Evolutionary conservation across 2,329 filamentous ascomycete species (phyloP).

Genomic region (Fusarium lyarnte): DNA sequence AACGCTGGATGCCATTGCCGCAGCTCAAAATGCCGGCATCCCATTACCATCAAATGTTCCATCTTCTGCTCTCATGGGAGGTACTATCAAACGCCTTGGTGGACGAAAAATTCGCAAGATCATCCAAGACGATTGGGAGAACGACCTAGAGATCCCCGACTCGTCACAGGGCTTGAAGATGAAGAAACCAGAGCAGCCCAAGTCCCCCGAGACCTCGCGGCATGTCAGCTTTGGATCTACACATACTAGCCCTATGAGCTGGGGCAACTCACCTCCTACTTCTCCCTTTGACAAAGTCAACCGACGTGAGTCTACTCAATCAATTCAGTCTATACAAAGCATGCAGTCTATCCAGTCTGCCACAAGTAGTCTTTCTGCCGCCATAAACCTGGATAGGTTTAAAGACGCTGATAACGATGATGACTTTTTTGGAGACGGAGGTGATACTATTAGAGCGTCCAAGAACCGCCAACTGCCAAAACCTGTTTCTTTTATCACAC

Average conservation of each 20-base stretch:
- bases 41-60: constrained; percentile 89
- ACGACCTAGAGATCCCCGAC: constrained; percentile 77
- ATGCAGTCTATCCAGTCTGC: constrained; percentile 42
- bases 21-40: constrained; percentile 89
- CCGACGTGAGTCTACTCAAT: constrained; percentile 42
- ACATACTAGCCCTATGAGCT: constrained; percentile 62
- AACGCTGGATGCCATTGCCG: constrained; percentile 85
- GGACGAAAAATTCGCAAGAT: constrained; percentile 76
- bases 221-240: constrained; percentile 67
- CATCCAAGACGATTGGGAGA: constrained; percentile 82
- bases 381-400: constrained; percentile 70
- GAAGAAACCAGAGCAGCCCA: constrained; percentile 67
- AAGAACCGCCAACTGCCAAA: constrained; percentile 65
- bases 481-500: constrained; percentile 63
- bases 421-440: constrained; percentile 70
- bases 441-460: constrained; percentile 73
- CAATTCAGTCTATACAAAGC: constrained; percentile 21
- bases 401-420: constrained; percentile 71
- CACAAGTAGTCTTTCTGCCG: constrained; percentile 52
- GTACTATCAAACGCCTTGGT: constrained; percentile 91
- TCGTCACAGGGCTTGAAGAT: constrained; percentile 69
- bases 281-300: constrained; percentile 41
- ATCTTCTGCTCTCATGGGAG: constrained; percentile 87
- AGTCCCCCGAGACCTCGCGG: constrained; percentile 74
- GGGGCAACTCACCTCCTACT: constrained; percentile 42